Percentiles rank a stretch among this genome's conserved stretches.
phyloP scores from a whole-genome alignment of 1,284 basidiomycete species.

The Ustilago bromivora region DNA sequence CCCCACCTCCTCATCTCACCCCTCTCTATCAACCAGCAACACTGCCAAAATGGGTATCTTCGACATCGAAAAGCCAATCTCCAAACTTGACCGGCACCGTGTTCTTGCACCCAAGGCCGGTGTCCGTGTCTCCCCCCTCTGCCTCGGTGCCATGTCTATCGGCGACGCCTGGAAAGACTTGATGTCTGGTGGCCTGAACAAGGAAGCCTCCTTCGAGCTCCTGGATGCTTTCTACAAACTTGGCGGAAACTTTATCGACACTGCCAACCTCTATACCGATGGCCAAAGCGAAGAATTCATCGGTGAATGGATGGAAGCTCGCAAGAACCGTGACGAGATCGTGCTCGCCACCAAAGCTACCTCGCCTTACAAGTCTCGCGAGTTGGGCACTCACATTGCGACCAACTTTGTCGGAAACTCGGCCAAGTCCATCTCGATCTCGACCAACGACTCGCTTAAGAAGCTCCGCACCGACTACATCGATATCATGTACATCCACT shows the following conservation, averaged over 20 bases:
- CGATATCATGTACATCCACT: constrained; percentile 74
- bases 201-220: constrained; percentile 46
- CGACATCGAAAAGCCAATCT: constrained; percentile 43
- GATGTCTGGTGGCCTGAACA: constrained; percentile 43
- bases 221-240: constrained; percentile 53
- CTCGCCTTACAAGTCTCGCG: constrained; percentile 59
- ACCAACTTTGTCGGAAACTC: constrained; percentile 73
- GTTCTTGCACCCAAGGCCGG: constrained; percentile 72
- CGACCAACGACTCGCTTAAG: constrained; percentile 71
- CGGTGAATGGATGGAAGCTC: constrained; percentile 75
- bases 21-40: background rate
- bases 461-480: constrained; percentile 75
- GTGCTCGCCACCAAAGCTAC: constrained; percentile 75
- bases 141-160: constrained; percentile 74
- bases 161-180: constrained; percentile 72
- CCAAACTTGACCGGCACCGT: constrained; percentile 68
- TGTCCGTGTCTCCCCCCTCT: constrained; percentile 73
- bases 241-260: constrained; percentile 75
- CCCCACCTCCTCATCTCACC: background rate
- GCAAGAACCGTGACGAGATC: constrained; percentile 74
- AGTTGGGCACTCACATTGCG: constrained; percentile 49
- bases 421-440: constrained; percentile 49
- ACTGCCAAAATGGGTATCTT: constrained; percentile 34
- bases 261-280: constrained; percentile 73
- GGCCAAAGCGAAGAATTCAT: constrained; percentile 74